Percentiles rank a stretch among this genome's conserved stretches.
Evolutionary conservation across 139 green algal genomes (phyloP).

Genomic region (Auxenochlorella protothecoides): DNA sequence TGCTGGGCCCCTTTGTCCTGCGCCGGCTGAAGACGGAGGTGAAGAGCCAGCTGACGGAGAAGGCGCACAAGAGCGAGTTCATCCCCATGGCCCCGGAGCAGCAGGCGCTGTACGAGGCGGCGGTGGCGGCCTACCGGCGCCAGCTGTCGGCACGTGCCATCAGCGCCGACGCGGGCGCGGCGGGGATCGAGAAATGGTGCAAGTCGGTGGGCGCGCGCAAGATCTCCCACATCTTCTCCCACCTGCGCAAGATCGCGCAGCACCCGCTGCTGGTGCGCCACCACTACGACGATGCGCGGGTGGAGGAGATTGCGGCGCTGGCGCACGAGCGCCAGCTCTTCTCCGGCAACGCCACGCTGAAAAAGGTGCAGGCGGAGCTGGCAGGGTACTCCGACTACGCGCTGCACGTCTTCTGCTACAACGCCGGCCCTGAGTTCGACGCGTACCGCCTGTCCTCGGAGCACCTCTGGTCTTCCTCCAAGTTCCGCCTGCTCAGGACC

Average conservation of each 20-base stretch:
- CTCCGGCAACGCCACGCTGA: conserved; percentile 10
- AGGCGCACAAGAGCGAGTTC: conserved; percentile 31
- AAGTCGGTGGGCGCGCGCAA: conserved; percentile 41
- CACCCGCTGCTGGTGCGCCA: conserved; percentile 84
- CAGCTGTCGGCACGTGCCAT: not conserved
- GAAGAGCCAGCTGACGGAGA: conserved; percentile 35
- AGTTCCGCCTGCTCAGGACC: conserved; percentile 30
- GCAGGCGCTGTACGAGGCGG: conserved; percentile 37
- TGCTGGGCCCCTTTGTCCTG: conserved; percentile 86
- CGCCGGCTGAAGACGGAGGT: conserved; percentile 83
- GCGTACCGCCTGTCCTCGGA: conserved; percentile 5
- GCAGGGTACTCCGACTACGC: conserved; percentile 62
- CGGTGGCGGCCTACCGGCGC: conserved; percentile 13
- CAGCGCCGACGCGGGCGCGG: conserved; percentile 10
- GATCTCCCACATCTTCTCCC: conserved; percentile 81
- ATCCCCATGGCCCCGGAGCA: conserved; percentile 54
- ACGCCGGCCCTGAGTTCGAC: conserved; percentile 19
- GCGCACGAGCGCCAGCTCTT: conserved; percentile 19
- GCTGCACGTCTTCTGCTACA: conserved; percentile 64
- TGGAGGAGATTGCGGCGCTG: conserved; percentile 53
- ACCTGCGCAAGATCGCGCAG: conserved; percentile 88
- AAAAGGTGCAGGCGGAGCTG: conserved; percentile 51
- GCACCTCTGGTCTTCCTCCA: conserved; percentile 25
- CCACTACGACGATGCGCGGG: conserved; percentile 47
- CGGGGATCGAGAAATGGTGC: conserved; percentile 13